Base-by-base conservation (phyloP, 2,329 filamentous ascomycete species). In the Xylariaceae sp. region DNA sequence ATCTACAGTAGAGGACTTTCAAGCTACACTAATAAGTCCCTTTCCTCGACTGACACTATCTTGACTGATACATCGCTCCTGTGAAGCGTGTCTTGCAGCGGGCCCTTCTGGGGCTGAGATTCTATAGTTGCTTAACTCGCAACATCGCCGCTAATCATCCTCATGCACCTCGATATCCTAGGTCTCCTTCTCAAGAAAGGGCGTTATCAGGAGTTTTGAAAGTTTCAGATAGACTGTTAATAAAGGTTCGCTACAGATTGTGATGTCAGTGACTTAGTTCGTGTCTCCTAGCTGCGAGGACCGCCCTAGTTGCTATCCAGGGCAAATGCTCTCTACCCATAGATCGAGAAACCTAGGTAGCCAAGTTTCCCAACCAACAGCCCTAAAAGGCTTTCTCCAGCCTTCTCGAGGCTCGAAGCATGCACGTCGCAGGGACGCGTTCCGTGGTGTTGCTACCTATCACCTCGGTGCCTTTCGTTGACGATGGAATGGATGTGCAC, bases 401-500 rank as follows among this genome's bases (percentile, higher is more conserved):
- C 7, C 32, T n/a, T 45, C 32, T 16, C 45, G n/a, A 44, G 41
- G 43, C 26, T 18, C 26, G 40, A 45, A 54, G 44, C 40, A 54
- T n/a, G 40, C n/a, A 21, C 20, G 42, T 18, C 20, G 20, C 26
- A 29, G 12, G 3, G 46, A 48, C 52, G 54, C 26, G 44, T 50
- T 18, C 40, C 7, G 20, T 14, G 32, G 19, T 20, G 19, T 21
- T 50, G 18, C 54, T 48, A 16, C 43, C 43, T n/a, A n/a, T 37
- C 18, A 40, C 7, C 14, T 19, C n/a, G 48, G 19, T 41, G 45
- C 50, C 50, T 48, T 46, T 12, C 29, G 54, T 56, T 40, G 16
- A 10, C 18, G 20, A 49, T 61, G 59, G 61, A 63, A 63, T 63
- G 61, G 52, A 60, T 62, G 43, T 21, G 12, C 54, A 48, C 16